These are phyloP conservation scores for Cynara cardunculus DNA, from an alignment of 129 eudicot genomes.

Conservation along the genomic window DNA sequence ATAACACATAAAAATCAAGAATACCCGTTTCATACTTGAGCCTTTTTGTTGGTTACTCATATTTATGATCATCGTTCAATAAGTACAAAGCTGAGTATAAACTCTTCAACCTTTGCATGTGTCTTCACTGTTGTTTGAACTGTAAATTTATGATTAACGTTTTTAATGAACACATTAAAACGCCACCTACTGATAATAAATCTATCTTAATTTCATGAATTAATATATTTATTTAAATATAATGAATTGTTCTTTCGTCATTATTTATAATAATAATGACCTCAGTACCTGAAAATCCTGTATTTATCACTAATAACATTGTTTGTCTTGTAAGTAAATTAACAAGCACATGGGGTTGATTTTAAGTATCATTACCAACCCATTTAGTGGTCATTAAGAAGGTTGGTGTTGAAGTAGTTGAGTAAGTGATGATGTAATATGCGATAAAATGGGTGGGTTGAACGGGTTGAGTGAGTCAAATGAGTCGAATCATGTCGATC, in stretches of 20 bases:
- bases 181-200: background rate
- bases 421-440: no score
- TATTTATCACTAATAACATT: background rate
- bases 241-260: background rate
- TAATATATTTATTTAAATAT: background rate
- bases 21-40: background rate
- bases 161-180: background rate
- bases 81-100: background rate
- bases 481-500: no score
- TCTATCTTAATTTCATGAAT: no score
- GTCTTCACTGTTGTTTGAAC: background rate
- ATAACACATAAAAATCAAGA: background rate
- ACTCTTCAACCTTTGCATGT: background rate
- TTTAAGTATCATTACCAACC: slow-evolving; percentile 28
- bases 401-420: background rate
- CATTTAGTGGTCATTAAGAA: slow-evolving; percentile 27
- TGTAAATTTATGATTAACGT: background rate
- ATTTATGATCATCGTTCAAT: background rate
- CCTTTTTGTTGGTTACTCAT: background rate
- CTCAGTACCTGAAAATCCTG: background rate
- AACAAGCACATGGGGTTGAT: slow-evolving; percentile 23
- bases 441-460: no score
- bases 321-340: background rate
- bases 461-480: no score
- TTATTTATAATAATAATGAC: background rate